Evolutionary conservation across 2,329 filamentous ascomycete genomes (phyloP), one percentile per base, ranked within the genome.

Genomic region (Epichloe aotearoae): DNA sequence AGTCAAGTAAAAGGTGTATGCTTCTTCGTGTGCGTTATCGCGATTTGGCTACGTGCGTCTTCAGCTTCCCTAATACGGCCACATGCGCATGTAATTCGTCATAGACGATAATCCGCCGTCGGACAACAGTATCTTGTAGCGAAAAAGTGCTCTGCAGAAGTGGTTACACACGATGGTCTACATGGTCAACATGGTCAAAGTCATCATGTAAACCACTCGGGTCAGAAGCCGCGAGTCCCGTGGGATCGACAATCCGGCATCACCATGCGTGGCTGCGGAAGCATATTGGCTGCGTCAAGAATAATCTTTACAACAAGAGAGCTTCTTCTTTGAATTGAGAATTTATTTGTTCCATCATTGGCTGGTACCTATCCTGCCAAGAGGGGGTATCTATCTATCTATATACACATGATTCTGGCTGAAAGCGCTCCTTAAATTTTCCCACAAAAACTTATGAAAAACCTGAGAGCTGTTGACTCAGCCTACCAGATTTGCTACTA

Each of bases 201-300:
- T 30, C 7, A 3, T 59, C 53, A 60, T 58, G 59, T 49, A 55
- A 55, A 52, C 30, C n/a, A 11, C 40, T 19, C 40, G n/a, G 10
- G 30, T 15, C 19, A 34, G 5, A 41, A 15, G 11, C 34, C 14
- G 26, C 26, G 8, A 11, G 26, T 10, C 8, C 26, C 26, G 26
- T 30, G 26, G 3, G 1, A 10, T 11, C 26, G 26, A 1, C 26
- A 30, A 10, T 30, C 3, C 26, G 26, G 26, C 1, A 10, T 30
- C 3, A 10, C 10, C 8, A 10, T 30, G 26, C 8, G 26, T 30
- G 8, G 26, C 26, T 26, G 26, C 26, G 26, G 26, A 8, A 8
- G 26, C 26, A 26, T 26, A 3, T 26, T 8, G 26, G 26, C 26
- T 44, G 42, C 26, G 14, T 4, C 15, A 10, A 3, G 7, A 20